These are phyloP conservation scores for Thielaviopsis populi DNA, from an alignment of 2,329 filamentous ascomycete genomes.

Conservation along the genomic window DNA sequence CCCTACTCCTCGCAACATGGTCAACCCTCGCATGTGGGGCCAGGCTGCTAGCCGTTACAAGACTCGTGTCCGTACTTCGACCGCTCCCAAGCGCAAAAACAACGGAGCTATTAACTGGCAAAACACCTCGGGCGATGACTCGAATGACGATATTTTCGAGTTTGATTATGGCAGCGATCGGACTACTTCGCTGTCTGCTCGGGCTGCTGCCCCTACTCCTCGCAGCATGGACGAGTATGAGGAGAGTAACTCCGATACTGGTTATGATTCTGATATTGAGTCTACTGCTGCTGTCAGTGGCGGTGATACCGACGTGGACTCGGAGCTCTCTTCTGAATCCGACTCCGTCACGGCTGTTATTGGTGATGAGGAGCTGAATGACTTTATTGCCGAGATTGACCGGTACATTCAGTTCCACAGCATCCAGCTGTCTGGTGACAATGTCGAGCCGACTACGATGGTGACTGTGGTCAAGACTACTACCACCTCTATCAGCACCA, in stretches of 20 bases:
- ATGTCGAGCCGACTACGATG: not conserved
- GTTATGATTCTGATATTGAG: not conserved
- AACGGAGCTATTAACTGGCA: not conserved
- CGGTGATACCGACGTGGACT: too few relatives aligned
- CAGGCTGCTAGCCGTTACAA: not conserved
- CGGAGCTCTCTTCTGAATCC: not conserved
- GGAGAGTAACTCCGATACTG: not conserved
- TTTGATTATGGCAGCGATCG: too few relatives aligned
- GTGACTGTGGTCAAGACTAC: not conserved
- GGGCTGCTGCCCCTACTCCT: too few relatives aligned
- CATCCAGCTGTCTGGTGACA: not conserved
- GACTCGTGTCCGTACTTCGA: not conserved
- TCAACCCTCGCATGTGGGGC: not conserved
- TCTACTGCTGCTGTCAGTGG: too few relatives aligned
- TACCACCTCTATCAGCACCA: too few relatives aligned
- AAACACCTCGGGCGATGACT: not conserved
- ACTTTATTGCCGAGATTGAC: not conserved
- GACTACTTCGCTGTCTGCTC: too few relatives aligned
- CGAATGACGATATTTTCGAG: too few relatives aligned
- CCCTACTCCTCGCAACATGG: too few relatives aligned
- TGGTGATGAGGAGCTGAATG: not conserved
- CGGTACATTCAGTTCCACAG: not conserved
- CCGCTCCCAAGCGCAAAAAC: not conserved
- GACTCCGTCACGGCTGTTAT: not conserved
- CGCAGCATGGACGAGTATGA: not conserved